These are phyloP conservation scores for Phytophthora tentaculata DNA, from an alignment of 352 stramenopile genomes.

Conservation along the genomic window DNA sequence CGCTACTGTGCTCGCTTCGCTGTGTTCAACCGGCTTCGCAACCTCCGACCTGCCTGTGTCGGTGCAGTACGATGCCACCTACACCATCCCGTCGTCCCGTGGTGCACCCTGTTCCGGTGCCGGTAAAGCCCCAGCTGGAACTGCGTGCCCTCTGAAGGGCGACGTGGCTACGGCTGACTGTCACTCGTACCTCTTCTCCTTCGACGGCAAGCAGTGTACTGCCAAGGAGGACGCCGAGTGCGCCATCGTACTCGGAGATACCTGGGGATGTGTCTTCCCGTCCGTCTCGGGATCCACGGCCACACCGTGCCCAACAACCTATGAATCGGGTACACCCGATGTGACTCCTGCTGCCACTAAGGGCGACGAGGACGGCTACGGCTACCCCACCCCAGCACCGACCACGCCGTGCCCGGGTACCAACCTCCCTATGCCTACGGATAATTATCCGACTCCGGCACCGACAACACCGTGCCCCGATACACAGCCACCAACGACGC, in stretches of 20 bases:
- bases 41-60: constrained; percentile 40
- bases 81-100: constrained; percentile 44
- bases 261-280: constrained; percentile 49
- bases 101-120: constrained; percentile 53
- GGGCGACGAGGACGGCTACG: background rate
- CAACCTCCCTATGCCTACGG: background rate
- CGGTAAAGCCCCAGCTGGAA: constrained; percentile 41
- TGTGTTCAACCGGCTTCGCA: background rate
- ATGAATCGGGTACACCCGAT: constrained; percentile 15
- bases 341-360: constrained; percentile 21
- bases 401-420: constrained; percentile 2
- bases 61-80: constrained; percentile 66
- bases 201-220: constrained; percentile 43
- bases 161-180: constrained; percentile 45
- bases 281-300: constrained; percentile 16
- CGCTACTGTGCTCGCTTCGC: constrained; percentile 15
- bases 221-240: constrained; percentile 49
- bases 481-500: background rate
- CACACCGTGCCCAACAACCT: constrained; percentile 28
- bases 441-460: background rate
- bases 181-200: constrained; percentile 50
- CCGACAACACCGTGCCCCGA: background rate
- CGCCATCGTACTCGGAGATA: constrained; percentile 37
- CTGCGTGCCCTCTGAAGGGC: constrained; percentile 18
- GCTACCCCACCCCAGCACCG: constrained; percentile 5